Evolutionary conservation across 2,329 filamentous ascomycete genomes (phyloP).

Genomic region (Colletotrichum musicola): DNA sequence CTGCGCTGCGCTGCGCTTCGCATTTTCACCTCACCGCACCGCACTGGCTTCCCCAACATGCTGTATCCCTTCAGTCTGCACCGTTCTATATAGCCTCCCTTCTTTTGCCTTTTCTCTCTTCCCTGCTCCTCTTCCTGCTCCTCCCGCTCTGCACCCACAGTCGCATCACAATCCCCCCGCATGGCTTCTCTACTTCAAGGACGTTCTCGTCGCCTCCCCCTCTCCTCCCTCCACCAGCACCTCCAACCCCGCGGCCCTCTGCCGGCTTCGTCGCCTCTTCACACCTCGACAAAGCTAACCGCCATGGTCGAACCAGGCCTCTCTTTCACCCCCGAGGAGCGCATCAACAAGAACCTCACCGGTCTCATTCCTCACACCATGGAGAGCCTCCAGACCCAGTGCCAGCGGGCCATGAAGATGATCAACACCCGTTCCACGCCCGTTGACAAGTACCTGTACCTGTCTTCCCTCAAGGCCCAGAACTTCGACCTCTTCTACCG

Average conservation of each 20-base stretch:
- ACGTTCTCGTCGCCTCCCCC: slow-evolving; percentile 37
- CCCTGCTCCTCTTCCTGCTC: slow-evolving; percentile 10
- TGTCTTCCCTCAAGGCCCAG: slow-evolving; percentile 79
- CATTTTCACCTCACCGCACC: slow-evolving; percentile 23
- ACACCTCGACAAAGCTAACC: slow-evolving; percentile 36
- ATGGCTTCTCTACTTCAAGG: slow-evolving; percentile 36
- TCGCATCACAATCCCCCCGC: neutral
- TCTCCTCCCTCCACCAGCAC: slow-evolving; percentile 4
- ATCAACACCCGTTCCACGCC: slow-evolving; percentile 76
- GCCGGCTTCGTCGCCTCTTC: slow-evolving; percentile 18
- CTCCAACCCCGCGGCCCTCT: slow-evolving; percentile 18
- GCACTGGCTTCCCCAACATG: slow-evolving; percentile 35
- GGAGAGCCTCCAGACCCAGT: slow-evolving; percentile 71
- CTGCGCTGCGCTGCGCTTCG: neutral
- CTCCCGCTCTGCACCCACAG: slow-evolving; percentile 12
- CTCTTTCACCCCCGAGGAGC: slow-evolving; percentile 74
- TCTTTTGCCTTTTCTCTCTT: slow-evolving; percentile 12
- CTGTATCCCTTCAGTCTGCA: slow-evolving; percentile 35
- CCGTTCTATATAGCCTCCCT: slow-evolving; percentile 34
- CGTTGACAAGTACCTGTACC: slow-evolving; percentile 87
- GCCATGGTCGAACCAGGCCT: slow-evolving; percentile 60
- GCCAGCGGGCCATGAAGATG: slow-evolving; percentile 78
- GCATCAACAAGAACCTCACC: slow-evolving; percentile 73
- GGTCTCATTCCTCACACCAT: slow-evolving; percentile 75
- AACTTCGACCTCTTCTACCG: slow-evolving; percentile 88